Evolutionary conservation across 1,139 yeast species (phyloP).

Genomic region (Candida glucosophila): DNA sequence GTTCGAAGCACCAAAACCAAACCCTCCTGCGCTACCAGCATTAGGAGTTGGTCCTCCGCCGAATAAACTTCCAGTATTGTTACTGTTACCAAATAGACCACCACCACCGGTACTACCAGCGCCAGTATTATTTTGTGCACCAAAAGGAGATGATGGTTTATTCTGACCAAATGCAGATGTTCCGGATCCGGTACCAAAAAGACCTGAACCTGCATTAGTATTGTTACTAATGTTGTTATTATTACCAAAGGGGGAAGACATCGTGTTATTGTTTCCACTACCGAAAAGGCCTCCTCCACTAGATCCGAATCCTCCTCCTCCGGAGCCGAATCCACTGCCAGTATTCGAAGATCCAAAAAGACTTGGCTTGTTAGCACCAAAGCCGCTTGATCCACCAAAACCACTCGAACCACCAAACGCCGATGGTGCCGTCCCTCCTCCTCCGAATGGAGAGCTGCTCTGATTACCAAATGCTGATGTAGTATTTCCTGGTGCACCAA

Average conservation of each 20-base stretch:
- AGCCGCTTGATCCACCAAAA: no score
- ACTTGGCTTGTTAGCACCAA: no score
- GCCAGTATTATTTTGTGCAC: slow-evolving; percentile 9
- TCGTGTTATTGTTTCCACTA: slow-evolving; percentile 5
- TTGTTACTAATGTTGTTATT: no score
- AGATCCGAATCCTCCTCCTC: neutral
- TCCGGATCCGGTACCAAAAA: slow-evolving; percentile 5
- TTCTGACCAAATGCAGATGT: slow-evolving; percentile 6
- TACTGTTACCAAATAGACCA: no score
- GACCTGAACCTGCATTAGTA: no score
- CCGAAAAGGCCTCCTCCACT: slow-evolving; percentile 6
- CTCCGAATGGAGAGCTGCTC: slow-evolving; percentile 17
- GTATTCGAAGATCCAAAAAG: neutral
- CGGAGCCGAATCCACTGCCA: no score
- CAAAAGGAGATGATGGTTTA: slow-evolving; percentile 12
- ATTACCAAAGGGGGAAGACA: no score
- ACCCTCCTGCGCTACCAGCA: slow-evolving; percentile 10
- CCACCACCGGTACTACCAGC: no score
- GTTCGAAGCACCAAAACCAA: slow-evolving; percentile 10
- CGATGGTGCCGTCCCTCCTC: slow-evolving; percentile 6
- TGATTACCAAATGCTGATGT: slow-evolving; percentile 14
- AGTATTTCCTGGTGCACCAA: slow-evolving; percentile 13
- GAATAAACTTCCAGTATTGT: no score
- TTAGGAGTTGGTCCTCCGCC: slow-evolving; percentile 8
- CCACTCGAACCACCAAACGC: slow-evolving; percentile 5